Conservation (phyloP, 345 rosid species). For the Hibiscus trionum region DNA sequence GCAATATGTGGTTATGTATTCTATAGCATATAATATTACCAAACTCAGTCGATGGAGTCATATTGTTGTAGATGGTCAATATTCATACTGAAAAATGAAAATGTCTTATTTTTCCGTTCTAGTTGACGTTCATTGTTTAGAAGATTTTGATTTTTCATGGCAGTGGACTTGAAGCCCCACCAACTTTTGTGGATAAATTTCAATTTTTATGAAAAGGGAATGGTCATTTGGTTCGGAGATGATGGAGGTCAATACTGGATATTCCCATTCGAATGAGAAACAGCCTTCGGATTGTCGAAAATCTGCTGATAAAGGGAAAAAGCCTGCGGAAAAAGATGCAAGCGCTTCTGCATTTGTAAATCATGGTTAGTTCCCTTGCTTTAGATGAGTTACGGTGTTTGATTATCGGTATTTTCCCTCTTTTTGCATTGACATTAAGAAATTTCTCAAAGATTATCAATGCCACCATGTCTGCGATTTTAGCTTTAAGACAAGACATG, state of each 20-base stretch:
- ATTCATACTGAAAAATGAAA: background rate
- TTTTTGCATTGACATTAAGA: background rate
- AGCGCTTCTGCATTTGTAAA: background rate
- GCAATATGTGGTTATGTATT: background rate
- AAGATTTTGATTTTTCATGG: background rate
- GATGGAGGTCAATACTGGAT: slow-evolving; percentile 25
- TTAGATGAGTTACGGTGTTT: background rate
- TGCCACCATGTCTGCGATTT: background rate
- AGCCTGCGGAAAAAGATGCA: slow-evolving; percentile 26
- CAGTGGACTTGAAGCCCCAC: background rate
- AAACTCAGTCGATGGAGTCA: background rate
- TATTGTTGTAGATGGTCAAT: background rate
- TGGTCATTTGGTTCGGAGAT: slow-evolving; percentile 15
- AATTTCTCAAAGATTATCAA: background rate
- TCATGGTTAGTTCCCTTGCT: slow-evolving; percentile 21
- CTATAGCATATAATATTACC: background rate
- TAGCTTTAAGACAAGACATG: too few species aligned
- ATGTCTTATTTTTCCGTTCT: background rate
- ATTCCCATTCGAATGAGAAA: slow-evolving; percentile 32
- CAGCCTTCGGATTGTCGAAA: slow-evolving; percentile 22
- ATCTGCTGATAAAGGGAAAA: slow-evolving; percentile 23
- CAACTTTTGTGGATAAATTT: background rate
- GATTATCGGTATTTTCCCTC: background rate
- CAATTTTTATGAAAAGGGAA: background rate
- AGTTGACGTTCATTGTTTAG: background rate